phyloP scores from a whole-genome alignment of 1,139 yeast species.

The Zygoascus hellenicus region DNA sequence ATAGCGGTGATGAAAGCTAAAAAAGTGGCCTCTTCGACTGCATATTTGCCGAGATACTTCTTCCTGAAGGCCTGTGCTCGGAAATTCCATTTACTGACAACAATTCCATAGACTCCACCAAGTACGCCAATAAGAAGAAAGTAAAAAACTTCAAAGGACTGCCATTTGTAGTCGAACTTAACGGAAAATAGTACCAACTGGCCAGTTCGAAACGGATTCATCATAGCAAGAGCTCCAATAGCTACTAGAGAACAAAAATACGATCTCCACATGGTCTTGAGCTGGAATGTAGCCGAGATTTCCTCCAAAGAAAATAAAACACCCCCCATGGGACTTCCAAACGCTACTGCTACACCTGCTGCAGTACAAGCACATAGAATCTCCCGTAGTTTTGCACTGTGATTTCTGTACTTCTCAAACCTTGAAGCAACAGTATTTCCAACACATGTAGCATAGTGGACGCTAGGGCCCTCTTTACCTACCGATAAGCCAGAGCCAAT shows the following conservation, averaged over 20 bases:
- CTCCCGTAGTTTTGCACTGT: conserved; percentile 44
- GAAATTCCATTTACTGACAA: conserved; percentile 74
- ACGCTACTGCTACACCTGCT: conserved; percentile 91
- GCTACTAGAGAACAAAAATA: conserved; percentile 90
- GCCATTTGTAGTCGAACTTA: conserved; percentile 81
- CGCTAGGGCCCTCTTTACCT: conserved; percentile 85
- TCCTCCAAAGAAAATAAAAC: conserved; percentile 83
- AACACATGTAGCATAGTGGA: conserved; percentile 78
- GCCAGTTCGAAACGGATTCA: conserved; percentile 92
- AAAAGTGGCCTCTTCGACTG: conserved; percentile 64
- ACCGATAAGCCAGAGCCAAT: conserved; percentile 77
- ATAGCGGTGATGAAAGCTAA: conserved; percentile 67
- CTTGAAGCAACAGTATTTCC: conserved; percentile 60
- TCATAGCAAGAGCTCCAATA: conserved; percentile 60
- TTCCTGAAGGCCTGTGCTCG: conserved; percentile 76
- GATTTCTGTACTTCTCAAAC: conserved; percentile 41
- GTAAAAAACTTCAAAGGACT: conserved; percentile 73
- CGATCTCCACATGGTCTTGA: conserved; percentile 82
- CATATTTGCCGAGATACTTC: conserved; percentile 50
- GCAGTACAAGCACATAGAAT: conserved; percentile 81
- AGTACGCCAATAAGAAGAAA: conserved; percentile 75
- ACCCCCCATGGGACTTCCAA: conserved; percentile 94
- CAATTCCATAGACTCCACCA: conserved; percentile 87
- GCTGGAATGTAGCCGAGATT: conserved; percentile 62
- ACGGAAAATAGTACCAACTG: conserved; percentile 91